These are phyloP conservation scores for Rutstroemia sp. DNA, from an alignment of 2,329 filamentous ascomycete species.

Conservation along the genomic window DNA sequence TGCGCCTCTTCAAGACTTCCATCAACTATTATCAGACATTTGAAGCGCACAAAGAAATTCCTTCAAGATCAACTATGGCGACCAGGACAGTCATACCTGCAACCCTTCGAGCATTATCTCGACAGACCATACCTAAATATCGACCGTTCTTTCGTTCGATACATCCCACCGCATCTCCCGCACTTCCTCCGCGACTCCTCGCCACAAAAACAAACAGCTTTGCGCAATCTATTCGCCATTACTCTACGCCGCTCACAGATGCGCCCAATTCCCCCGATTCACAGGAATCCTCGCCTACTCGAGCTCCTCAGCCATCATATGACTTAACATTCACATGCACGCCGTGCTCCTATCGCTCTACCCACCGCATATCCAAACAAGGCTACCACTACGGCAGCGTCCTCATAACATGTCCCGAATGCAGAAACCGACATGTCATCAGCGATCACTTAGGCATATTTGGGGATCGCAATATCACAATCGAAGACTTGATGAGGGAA, in stretches of 20 bases:
- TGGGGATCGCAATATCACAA: conserved; percentile 58
- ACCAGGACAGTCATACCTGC: background rate
- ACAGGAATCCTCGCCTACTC: background rate
- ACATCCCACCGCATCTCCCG: background rate
- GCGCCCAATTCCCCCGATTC: background rate
- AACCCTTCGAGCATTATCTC: conserved; percentile 2
- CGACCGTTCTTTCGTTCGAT: background rate
- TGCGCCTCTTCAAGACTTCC: background rate
- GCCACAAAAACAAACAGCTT: background rate
- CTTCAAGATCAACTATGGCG: background rate
- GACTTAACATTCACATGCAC: conserved; percentile 89
- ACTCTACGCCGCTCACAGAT: background rate
- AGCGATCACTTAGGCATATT: conserved; percentile 84
- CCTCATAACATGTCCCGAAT: conserved; percentile 79
- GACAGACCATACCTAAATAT: background rate
- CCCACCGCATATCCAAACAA: conserved; percentile 84
- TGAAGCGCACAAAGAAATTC: background rate
- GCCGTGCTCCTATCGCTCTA: conserved; percentile 72
- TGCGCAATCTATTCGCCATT: background rate
- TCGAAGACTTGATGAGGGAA: conserved; percentile 71
- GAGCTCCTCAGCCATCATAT: conserved; percentile 55
- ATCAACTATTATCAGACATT: background rate
- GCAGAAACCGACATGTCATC: conserved; percentile 84
- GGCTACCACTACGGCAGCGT: conserved; percentile 89
- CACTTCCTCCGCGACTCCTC: background rate